Evolutionary conservation across 495 filamentous ascomycete genomes (phyloP).

Genomic region (Bryoglossum gracile): DNA sequence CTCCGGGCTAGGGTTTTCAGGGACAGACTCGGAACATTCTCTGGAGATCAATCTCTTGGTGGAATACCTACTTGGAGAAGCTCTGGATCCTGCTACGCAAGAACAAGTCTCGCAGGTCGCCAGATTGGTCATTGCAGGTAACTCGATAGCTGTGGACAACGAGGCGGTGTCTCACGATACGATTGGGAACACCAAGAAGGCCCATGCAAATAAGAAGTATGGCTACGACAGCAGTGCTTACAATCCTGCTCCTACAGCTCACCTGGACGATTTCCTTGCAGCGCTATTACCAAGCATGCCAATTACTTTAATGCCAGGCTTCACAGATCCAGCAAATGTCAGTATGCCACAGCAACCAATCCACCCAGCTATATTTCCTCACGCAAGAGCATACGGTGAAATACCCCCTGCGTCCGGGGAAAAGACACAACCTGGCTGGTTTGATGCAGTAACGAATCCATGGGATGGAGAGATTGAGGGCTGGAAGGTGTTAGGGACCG

Average conservation of each 20-base stretch:
- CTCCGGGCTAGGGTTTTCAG: constrained; percentile 78
- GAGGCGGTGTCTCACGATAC: constrained; percentile 32
- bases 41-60: constrained; percentile 68
- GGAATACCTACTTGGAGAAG: constrained; percentile 85
- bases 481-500: constrained; percentile 73
- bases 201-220: constrained; percentile 68
- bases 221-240: constrained; percentile 87
- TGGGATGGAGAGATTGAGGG: constrained; percentile 86
- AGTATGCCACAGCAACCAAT: constrained; percentile 77
- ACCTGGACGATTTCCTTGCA: constrained; percentile 76
- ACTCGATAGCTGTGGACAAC: constrained; percentile 58
- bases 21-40: constrained; percentile 58
- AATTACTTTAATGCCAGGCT: constrained; percentile 71
- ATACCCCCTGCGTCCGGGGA: constrained; percentile 37
- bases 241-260: constrained; percentile 74
- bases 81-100: constrained; percentile 49
- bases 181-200: constrained; percentile 28
- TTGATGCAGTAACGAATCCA: constrained; percentile 88
- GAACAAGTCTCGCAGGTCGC: constrained; percentile 61
- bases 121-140: constrained; percentile 84
- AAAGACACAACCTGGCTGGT: constrained; percentile 60
- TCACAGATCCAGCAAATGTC: constrained; percentile 70
- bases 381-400: constrained; percentile 58
- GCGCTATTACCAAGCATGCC: constrained; percentile 75
- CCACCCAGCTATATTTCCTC: constrained; percentile 75